phyloP scores from a whole-genome alignment of 441 rosid genomes.

The Euphorbia celastroides region DNA sequence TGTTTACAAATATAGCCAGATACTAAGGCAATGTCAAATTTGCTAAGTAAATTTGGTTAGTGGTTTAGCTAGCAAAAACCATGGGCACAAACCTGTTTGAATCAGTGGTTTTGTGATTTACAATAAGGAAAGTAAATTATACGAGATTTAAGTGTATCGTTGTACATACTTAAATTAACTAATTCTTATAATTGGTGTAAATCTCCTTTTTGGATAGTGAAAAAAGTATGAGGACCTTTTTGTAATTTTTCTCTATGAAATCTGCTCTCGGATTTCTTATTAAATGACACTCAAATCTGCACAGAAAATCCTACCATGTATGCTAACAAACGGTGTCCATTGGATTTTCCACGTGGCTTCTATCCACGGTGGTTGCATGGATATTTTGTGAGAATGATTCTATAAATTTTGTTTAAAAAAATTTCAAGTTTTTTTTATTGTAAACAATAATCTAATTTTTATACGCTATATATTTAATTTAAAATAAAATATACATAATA shows the following conservation, averaged over 20 bases:
- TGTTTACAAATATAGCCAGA: not conserved
- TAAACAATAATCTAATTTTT: no score
- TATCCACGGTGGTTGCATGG: not conserved
- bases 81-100: constrained; percentile 3
- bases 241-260: constrained; percentile 6
- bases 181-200: not conserved
- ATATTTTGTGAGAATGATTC: not conserved
- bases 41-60: no score
- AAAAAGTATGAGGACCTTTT: not conserved
- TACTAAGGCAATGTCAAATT: not conserved
- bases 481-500: no score
- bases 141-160: not conserved
- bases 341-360: not conserved
- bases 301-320: not conserved
- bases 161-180: not conserved
- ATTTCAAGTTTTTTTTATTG: not conserved
- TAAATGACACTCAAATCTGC: not conserved
- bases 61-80: not conserved
- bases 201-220: not conserved
- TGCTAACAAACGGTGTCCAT: not conserved
- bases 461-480: no score
- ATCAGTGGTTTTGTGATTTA: not conserved
- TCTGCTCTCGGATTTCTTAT: not conserved
- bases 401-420: not conserved
- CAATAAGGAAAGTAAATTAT: not conserved